Evolutionary conservation across 129 eudicot species (phyloP).

Genomic region (Pittosporum tobira): DNA sequence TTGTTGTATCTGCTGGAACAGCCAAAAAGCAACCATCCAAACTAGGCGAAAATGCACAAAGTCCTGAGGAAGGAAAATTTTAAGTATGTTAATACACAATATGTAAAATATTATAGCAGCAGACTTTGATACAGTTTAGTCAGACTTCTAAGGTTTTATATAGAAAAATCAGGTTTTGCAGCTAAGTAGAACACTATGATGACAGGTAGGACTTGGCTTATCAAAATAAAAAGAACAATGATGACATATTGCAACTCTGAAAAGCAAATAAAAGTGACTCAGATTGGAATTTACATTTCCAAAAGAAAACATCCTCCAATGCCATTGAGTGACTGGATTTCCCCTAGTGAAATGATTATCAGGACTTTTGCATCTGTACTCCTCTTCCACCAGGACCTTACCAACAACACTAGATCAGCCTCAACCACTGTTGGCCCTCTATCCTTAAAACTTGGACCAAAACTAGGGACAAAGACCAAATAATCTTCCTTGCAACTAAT

Average conservation of each 20-base stretch:
- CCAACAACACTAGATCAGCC: too few relatives aligned
- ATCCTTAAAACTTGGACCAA: too few relatives aligned
- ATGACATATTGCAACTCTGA: background rate
- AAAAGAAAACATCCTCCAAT: too few relatives aligned
- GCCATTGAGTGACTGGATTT: too few relatives aligned
- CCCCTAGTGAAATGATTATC: too few relatives aligned
- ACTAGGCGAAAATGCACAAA: conserved; percentile 77
- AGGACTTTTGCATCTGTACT: too few relatives aligned
- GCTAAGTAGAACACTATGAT: background rate
- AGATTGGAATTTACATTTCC: too few relatives aligned
- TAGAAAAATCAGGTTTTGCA: background rate
- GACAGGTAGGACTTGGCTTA: background rate
- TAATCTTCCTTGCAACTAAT: too few relatives aligned
- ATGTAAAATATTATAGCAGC: background rate
- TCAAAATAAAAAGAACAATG: background rate
- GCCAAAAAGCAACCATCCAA: conserved; percentile 80
- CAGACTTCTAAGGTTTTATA: background rate
- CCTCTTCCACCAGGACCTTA: too few relatives aligned
- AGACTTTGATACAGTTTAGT: background rate
- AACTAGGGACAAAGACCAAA: too few relatives aligned
- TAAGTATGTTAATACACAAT: conserved; percentile 9
- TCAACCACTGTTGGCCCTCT: too few relatives aligned
- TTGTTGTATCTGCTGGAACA: conserved; percentile 77
- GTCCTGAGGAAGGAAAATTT: conserved; percentile 38
- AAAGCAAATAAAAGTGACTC: too few relatives aligned